Conservation (phyloP, 176 grass and related monocot species). For the Carex scoparia region DNA sequence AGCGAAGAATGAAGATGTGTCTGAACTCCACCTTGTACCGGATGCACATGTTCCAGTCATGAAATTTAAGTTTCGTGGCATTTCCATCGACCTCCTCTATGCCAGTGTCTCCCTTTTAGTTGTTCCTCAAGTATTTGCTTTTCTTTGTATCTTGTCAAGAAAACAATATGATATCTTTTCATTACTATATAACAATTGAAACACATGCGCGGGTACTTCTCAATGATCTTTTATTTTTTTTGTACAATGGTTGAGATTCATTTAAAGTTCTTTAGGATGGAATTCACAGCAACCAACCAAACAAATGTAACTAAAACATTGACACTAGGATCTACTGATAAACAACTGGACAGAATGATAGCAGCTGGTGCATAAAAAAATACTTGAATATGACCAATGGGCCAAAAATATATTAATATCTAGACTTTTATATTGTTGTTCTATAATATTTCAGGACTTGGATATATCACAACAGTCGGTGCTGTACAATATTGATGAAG, state of each 20-base stretch:
- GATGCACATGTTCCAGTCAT: constrained; percentile 98
- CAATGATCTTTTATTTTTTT: not conserved
- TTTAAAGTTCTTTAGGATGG: not conserved
- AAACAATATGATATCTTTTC: not conserved
- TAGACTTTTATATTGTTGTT: not conserved
- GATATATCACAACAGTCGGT: constrained; percentile 87
- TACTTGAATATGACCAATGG: not conserved
- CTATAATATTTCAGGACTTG: constrained; percentile 54
- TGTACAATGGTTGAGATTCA: not conserved
- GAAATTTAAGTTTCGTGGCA: constrained; percentile 94
- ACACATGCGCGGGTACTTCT: not conserved
- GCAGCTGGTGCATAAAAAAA: not conserved
- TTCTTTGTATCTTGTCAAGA: not conserved
- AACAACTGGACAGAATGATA: not conserved
- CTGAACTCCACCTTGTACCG: constrained; percentile 81
- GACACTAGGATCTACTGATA: not conserved
- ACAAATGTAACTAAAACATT: not conserved
- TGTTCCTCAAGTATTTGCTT: constrained; percentile 52
- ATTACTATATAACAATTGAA: not conserved
- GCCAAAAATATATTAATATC: not conserved
- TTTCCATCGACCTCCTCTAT: constrained; percentile 98
- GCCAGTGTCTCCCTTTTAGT: constrained; percentile 89
- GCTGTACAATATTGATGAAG: constrained; percentile 85
- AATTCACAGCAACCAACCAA: not conserved
- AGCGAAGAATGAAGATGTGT: constrained; percentile 64